Conservation (phyloP, 208 protist species). For the Leishmania tropica region DNA sequence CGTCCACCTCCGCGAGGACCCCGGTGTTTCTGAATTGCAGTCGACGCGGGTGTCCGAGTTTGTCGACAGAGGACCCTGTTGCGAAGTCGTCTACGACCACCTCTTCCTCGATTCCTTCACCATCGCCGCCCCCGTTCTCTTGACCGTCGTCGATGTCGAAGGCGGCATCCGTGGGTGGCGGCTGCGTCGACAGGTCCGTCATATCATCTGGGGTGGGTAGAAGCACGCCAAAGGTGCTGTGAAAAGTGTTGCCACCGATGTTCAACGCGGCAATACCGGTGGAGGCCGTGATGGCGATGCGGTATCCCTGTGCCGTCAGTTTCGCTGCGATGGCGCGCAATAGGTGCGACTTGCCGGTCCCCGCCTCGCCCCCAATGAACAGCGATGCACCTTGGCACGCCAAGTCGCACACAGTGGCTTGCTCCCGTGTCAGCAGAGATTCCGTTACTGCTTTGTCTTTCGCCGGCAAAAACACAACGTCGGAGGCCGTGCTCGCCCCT, state of each 20-base stretch:
- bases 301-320: constrained; percentile 22
- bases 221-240: constrained; percentile 79
- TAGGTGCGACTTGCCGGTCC: constrained; percentile 88
- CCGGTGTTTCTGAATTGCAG: constrained; percentile 24
- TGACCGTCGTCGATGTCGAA: constrained; percentile 21
- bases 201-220: constrained; percentile 26
- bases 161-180: background rate
- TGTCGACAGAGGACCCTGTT: background rate
- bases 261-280: constrained; percentile 90
- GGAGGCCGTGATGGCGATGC: constrained; percentile 78
- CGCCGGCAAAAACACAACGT: background rate
- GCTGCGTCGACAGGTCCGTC: background rate
- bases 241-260: constrained; percentile 87
- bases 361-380: constrained; percentile 87
- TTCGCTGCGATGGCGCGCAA: constrained; percentile 65
- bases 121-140: constrained; percentile 13
- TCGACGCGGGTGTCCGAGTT: background rate
- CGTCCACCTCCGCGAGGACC: constrained; percentile 17
- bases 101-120: background rate
- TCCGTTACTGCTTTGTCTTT: background rate
- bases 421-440: constrained; percentile 15
- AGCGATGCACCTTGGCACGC: constrained; percentile 62
- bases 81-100: background rate
- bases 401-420: constrained; percentile 16
- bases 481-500: background rate